phyloP scores from a whole-genome alignment of 148 eudicot genomes.

The Camellia granthamiana region DNA sequence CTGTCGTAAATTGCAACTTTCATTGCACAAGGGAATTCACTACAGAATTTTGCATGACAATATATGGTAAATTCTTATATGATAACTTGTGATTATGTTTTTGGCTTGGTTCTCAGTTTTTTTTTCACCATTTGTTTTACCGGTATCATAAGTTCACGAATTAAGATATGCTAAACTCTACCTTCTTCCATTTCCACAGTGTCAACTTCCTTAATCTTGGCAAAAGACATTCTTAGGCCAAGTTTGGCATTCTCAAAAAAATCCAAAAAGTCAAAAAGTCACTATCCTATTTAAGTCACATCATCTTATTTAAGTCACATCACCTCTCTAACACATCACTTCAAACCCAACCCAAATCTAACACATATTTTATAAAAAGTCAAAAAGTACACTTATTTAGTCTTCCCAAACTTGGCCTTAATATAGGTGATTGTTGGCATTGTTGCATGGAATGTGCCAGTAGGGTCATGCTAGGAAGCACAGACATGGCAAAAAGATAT shows the following conservation, averaged over 20 bases:
- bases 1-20: background rate
- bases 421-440: background rate
- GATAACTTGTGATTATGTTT: background rate
- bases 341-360: too few relatives aligned
- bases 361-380: too few relatives aligned
- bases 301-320: too few relatives aligned
- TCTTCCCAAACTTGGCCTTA: too few relatives aligned
- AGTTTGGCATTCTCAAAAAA: too few relatives aligned
- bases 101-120: background rate
- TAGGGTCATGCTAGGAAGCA: background rate
- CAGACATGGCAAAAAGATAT: too few relatives aligned
- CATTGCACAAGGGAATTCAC: background rate
- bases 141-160: background rate
- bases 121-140: background rate
- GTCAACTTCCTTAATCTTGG: background rate
- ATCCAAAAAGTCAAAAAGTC: too few relatives aligned
- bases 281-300: too few relatives aligned
- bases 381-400: too few relatives aligned
- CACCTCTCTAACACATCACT: too few relatives aligned
- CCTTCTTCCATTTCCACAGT: background rate
- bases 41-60: background rate
- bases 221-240: background rate
- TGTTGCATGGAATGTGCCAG: background rate
- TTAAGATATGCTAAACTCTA: background rate
- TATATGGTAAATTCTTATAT: background rate